phyloP scores from a whole-genome alignment of 1,139 yeast species.

The Diutina catenulata region DNA sequence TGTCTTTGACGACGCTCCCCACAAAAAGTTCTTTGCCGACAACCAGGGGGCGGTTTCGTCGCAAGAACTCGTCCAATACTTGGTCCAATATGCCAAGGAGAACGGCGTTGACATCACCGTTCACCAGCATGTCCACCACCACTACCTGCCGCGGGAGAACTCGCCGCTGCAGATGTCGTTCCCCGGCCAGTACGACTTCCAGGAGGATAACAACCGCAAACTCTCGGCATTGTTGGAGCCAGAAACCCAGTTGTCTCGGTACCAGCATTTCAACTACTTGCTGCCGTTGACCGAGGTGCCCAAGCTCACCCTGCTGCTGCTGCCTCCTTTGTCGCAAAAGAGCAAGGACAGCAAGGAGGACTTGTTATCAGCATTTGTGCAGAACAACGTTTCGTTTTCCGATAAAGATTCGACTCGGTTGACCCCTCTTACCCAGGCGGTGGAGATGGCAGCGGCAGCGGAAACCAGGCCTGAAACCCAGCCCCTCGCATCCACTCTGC shows the following conservation, averaged over 20 bases:
- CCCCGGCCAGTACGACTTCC: conserved; percentile 4
- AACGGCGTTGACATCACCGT: conserved; percentile 54
- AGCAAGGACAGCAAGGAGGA: conserved; percentile 7
- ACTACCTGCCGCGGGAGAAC: conserved; percentile 29
- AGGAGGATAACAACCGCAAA: background rate
- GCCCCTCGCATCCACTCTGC: conserved; percentile 6
- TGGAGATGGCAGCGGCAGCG: conserved; percentile 28
- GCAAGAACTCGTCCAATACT: conserved; percentile 41
- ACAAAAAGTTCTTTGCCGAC: conserved; percentile 19
- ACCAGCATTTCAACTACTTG: conserved; percentile 60
- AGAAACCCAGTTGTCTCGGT: conserved; percentile 45
- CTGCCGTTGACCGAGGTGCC: conserved; percentile 68
- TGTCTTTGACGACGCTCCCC: conserved; percentile 9
- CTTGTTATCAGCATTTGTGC: background rate
- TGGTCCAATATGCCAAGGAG: conserved; percentile 51
- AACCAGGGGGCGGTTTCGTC: conserved; percentile 37
- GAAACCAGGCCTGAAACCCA: conserved; percentile 13
- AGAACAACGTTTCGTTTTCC: too few relatives aligned
- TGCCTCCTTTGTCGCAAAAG: conserved; percentile 20
- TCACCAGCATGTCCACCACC: conserved; percentile 79
- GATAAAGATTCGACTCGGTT: conserved; percentile 8
- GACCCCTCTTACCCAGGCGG: conserved; percentile 34
- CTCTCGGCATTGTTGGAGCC: conserved; percentile 25
- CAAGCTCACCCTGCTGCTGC: conserved; percentile 45
- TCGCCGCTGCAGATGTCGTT: conserved; percentile 7